Base-by-base conservation (phyloP, 169 alveolate species). In the Plasmodium chabaudi region DNA sequence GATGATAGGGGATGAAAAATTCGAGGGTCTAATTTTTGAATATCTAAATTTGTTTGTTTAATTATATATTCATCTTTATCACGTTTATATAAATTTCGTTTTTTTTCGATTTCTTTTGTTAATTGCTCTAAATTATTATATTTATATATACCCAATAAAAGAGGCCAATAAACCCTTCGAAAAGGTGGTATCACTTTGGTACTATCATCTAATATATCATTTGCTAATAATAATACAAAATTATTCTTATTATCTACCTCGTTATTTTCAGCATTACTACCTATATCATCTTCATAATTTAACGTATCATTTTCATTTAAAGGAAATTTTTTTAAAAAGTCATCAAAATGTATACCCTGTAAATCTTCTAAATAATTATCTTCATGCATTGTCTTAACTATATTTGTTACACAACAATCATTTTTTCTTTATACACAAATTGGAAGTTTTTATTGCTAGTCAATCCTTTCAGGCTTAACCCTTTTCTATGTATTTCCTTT, bases 1-100 rank as follows among this genome's bases (percentile, higher is more conserved):
- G 94, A 94, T 25, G 96, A 94, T 7, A 93, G 63, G 0, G 96
- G 96, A 46, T 93, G 96, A 49, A 93, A 93, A 34, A 93, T 67
- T 82, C 92, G 96, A 5, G 96, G 96, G 25, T 92, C 93, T 71
- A 93, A 87, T 21, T 84, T 19, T 61, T 88, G 94, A 27, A 93
- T 88, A 39, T 69, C 63, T 74, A 74, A 74, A 9, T 74, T 74
- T 0, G 63, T 60, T 65, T 60, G 88, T 65, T 74, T 74, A 60
- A 51, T 74, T 25, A 74, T 74, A 65, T 74, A 74, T 44, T 74
- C 88, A 13, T 74, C 88, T 55, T 59, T 74, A 53, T 74, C 88
- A 34, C 21, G 88, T 27, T 60, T 61, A 55, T 74, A 74, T 53
- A 21, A 15, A 61, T 47, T 47, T 46, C 88, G 42, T 61, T 59